phyloP scores from a whole-genome alignment of 2,329 filamentous ascomycete genomes.

The Fusarium protoensiforme region DNA sequence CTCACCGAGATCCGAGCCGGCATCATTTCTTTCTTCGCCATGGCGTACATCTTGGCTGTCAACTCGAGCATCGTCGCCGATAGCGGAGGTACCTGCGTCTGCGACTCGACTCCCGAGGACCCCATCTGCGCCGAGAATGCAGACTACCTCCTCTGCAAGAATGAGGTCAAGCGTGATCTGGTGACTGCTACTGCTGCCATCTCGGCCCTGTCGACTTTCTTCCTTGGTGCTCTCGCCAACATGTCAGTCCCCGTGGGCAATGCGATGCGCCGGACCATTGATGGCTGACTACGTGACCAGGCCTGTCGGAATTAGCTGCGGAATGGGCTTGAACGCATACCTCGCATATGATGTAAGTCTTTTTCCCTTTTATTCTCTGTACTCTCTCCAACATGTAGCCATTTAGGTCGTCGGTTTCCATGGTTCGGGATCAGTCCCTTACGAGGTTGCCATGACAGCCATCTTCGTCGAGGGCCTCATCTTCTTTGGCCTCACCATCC shows the following conservation, averaged over 20 bases:
- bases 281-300: constrained; percentile 20
- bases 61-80: constrained; percentile 68
- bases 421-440: constrained; percentile 78
- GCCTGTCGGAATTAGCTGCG: constrained; percentile 54
- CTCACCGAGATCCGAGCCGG: constrained; percentile 87
- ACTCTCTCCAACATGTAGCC: constrained; percentile 8
- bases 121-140: constrained; percentile 60
- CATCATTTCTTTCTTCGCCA: constrained; percentile 80
- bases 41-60: constrained; percentile 66
- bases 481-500: constrained; percentile 81
- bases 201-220: constrained; percentile 81
- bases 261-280: background rate
- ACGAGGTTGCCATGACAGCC: constrained; percentile 80
- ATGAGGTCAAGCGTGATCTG: constrained; percentile 77
- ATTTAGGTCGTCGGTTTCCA: constrained; percentile 73
- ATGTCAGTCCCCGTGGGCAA: constrained; percentile 56
- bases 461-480: constrained; percentile 91
- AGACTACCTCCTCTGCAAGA: constrained; percentile 72
- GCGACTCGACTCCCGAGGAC: constrained; percentile 63
- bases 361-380: constrained; percentile 75
- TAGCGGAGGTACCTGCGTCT: constrained; percentile 82
- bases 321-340: constrained; percentile 82
- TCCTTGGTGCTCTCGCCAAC: constrained; percentile 86
- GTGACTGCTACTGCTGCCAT: constrained; percentile 90
- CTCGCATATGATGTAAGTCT: background rate